Conservation (phyloP, 805 yeast genomes). For the Kuraishia piskuri region DNA sequence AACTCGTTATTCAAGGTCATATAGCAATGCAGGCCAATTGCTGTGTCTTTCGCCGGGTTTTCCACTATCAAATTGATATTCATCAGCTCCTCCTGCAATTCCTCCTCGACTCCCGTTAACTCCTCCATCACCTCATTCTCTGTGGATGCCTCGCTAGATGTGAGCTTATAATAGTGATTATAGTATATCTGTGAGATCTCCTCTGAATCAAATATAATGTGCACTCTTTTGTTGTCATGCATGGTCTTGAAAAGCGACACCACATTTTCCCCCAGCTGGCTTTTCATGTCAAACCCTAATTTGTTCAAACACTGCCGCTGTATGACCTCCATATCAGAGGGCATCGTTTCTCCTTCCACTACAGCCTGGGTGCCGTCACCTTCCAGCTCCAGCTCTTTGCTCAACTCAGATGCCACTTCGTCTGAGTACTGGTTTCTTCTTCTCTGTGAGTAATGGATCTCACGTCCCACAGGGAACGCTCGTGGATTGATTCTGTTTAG, state of each 20-base stretch:
- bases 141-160: neutral
- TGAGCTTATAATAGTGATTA: neutral
- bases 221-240: conserved; percentile 1
- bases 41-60: conserved; percentile 1
- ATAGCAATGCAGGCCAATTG: conserved; percentile 7
- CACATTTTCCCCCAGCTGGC: conserved; percentile 6
- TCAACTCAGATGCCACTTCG: neutral
- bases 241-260: conserved; percentile 5
- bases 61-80: conserved; percentile 7
- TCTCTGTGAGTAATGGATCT: neutral
- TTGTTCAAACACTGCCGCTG: neutral
- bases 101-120: conserved; percentile 1
- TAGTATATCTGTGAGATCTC: conserved; percentile 1
- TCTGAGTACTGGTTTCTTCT: neutral
- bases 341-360: neutral
- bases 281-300: conserved; percentile 4
- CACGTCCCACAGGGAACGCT: neutral
- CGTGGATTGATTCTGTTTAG: neutral
- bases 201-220: conserved; percentile 6
- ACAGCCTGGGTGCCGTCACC: neutral
- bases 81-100: conserved; percentile 4
- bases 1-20: conserved; percentile 4
- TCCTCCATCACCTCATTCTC: conserved; percentile 1
- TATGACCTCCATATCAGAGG: neutral
- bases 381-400: neutral